Conservation (phyloP, 2,329 filamentous ascomycete genomes). For the Aspergillus felis region DNA sequence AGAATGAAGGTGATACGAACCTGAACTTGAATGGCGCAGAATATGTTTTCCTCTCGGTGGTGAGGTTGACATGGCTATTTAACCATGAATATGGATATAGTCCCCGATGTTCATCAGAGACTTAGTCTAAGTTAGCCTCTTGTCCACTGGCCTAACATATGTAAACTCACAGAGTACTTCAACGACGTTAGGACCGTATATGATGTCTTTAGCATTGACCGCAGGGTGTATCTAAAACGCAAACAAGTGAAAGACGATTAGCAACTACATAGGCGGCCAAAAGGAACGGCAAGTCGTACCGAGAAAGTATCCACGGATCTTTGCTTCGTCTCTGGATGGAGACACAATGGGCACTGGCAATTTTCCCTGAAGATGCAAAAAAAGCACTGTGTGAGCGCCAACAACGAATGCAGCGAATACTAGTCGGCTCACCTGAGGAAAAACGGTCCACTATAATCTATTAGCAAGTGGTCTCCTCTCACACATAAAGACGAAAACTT, state of each 20-base stretch:
- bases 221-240: constrained; percentile 44
- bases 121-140: constrained; percentile 38
- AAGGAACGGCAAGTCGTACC: constrained; percentile 39
- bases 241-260: background rate
- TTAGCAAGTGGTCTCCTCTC: background rate
- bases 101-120: constrained; percentile 67
- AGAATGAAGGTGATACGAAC: constrained; percentile 8
- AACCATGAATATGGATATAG: constrained; percentile 64
- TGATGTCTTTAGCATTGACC: constrained; percentile 35
- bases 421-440: constrained; percentile 14
- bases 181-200: constrained; percentile 35
- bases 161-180: constrained; percentile 48
- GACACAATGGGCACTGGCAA: constrained; percentile 64
- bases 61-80: constrained; percentile 40
- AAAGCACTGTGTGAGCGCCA: background rate
- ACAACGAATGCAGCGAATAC: background rate
- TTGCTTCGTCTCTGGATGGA: constrained; percentile 68
- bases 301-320: constrained; percentile 65
- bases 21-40: constrained; percentile 11
- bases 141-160: constrained; percentile 4
- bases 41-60: constrained; percentile 18
- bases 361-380: constrained; percentile 56
- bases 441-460: background rate
- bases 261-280: background rate
- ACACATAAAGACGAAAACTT: background rate